Percentiles rank a stretch among this genome's conserved stretches.
Conservation (phyloP, 2,329 filamentous ascomycete species). For the Pseudocercospora pini-densiflorae region DNA sequence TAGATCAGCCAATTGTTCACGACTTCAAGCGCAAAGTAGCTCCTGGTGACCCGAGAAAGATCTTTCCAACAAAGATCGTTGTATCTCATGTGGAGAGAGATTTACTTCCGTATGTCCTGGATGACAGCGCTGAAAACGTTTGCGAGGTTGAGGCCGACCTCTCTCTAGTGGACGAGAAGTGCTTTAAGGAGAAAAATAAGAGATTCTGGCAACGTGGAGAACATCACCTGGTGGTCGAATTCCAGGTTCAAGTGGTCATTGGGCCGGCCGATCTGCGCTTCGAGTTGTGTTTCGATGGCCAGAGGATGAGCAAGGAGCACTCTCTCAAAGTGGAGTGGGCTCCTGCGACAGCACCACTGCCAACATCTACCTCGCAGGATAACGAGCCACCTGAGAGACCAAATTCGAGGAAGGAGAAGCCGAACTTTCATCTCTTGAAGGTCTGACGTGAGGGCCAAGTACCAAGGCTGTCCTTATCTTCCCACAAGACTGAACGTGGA, state of each 20-base stretch:
- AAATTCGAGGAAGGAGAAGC: background rate
- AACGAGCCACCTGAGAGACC: background rate
- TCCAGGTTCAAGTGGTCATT: conserved; percentile 44
- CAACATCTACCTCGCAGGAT: background rate
- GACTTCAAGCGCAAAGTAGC: conserved; percentile 4
- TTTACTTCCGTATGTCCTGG: background rate
- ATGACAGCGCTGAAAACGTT: conserved; percentile 32
- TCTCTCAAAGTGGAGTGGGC: conserved; percentile 8
- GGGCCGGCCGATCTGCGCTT: conserved; percentile 46
- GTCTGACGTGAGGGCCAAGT: background rate
- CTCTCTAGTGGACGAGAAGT: conserved; percentile 37
- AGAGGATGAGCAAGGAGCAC: conserved; percentile 6
- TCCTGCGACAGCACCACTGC: background rate
- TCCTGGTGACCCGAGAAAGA: conserved; percentile 3
- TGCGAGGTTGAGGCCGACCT: conserved; percentile 45
- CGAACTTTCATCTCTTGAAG: background rate
- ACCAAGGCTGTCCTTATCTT: background rate
- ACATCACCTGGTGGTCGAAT: conserved; percentile 43
- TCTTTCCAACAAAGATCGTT: background rate
- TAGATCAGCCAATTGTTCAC: background rate
- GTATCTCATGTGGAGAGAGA: background rate
- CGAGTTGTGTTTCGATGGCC: conserved; percentile 38
- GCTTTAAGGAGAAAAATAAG: conserved; percentile 43
- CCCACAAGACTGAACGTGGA: no score
- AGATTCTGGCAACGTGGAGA: conserved; percentile 43